Evolutionary conservation across 345 rosid species (phyloP), one percentile per base, ranked within the genome.

Genomic region (Eucalyptus dawsonii): DNA sequence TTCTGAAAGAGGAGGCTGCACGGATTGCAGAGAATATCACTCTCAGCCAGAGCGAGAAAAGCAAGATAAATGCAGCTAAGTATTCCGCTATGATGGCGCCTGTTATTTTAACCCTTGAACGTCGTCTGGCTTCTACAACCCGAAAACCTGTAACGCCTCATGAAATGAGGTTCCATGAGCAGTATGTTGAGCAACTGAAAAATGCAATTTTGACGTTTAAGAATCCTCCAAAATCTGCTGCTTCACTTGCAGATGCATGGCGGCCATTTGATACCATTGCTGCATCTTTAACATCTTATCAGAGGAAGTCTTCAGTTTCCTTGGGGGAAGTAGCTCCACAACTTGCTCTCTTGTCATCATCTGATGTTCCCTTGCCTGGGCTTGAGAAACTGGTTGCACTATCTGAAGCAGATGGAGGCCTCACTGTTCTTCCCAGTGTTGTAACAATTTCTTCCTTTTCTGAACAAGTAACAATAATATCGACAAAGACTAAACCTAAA

Each of bases 1-100:
- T 97, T 91, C 93, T 97, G 81, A 96, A 94, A 92, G 99, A 95
- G 92, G 99, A 97, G 93, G 97, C 95, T 89, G 95, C 95, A 91
- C 92, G 99, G 87, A 95, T 95, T 91, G 95, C 97, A 19, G 99
- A 95, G 91, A 96, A 96, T 94, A 93, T 92, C n/a, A 96, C 99
- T 89, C 93, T 97, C 87, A 97, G 95, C 92, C 97, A 93, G 93
- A 93, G 89, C 92, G 99, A 97, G 94, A 97, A 97, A 91, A 96
- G 92, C 90, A 95, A 95, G 92, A 97, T 97, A 92, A 96, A 93
- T 94, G 96, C 95, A 92, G 98, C 98, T 69, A 96, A 95, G 89
- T 97, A 96, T 92, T 95, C 99, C 81, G 99, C 99, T 80, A 94
- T 97, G 98, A 97, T 97, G 99, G 98, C 98, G 88, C 99, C 99